Evolutionary conservation across 352 stramenopile species (phyloP), one percentile per base, ranked within the genome.

Genomic region (Pythium insidiosum): DNA sequence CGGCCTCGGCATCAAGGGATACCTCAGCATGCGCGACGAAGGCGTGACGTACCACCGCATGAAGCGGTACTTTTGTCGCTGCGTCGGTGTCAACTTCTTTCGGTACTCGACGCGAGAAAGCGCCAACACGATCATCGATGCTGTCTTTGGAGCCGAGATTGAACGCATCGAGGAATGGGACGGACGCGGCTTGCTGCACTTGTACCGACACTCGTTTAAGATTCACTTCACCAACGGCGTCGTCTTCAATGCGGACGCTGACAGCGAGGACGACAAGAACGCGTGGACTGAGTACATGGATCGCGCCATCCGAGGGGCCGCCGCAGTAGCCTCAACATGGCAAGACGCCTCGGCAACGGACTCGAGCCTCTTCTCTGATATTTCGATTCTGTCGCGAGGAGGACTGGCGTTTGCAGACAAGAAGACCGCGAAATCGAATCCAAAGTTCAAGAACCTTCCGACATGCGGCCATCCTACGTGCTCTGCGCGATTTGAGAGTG

Each of bases 151-250:
- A 53, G 74, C 68, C 33, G 79, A 91, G 45, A 66, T 91, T 29
- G 54, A 74, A 47, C 83, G 82, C 37, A 66, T 95, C 28, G 80
- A 91, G 53, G 54, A 65, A 6, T 95, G 84, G 84, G 84, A 95
- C 45, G 84, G 84, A 10, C 83, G 85, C 18, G 84, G 81, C 0
- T 55, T 88, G 4, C 74, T 82, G 48, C 79, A 91, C 44, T 85
- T 68, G 43, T 95, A 95, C 44, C 67, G 70, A 36, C 69, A 88
- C 52, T 84, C 78, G 55, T 94, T 95, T 56, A 87, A 91, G 57
- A 50, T 91, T 18, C 84, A 73, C 40, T 86, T 88, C 45, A 74
- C 68, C 16, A 73, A 79, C 5, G 76, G 73, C 22, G 63, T 67
- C 18, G 73, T 85, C 35, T 91, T 85, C 43, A 91, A 91, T 46